A percentile compares a stretch with the other conserved stretches of the same genome.
These are phyloP conservation scores for Fusarium sp. DNA, from an alignment of 2,329 filamentous ascomycete genomes.

Conservation along the genomic window DNA sequence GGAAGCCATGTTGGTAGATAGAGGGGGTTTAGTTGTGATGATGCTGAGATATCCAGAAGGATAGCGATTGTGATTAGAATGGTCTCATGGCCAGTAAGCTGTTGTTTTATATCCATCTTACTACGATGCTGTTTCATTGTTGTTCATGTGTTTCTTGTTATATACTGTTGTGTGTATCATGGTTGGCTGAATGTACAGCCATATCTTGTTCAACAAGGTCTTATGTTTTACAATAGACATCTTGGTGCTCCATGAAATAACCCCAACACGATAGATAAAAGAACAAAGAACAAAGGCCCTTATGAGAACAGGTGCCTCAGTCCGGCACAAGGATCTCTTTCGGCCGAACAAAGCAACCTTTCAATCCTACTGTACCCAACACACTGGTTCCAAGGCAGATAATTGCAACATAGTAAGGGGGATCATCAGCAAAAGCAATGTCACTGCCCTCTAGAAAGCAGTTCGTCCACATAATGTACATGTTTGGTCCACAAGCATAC, in stretches of 20 bases:
- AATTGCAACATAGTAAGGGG: neutral
- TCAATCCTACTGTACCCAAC: neutral
- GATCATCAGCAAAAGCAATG: neutral
- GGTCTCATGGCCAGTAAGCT: too few species aligned
- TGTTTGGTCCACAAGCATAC: neutral
- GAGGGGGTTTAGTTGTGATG: neutral
- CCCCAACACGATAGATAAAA: neutral
- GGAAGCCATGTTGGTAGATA: conserved; percentile 5
- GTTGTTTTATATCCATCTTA: neutral
- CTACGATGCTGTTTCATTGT: neutral
- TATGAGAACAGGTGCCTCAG: neutral
- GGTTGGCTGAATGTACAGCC: neutral
- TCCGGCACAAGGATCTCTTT: neutral
- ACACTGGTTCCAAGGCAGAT: neutral
- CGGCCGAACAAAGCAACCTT: neutral
- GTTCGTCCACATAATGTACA: neutral
- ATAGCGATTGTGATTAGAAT: neutral
- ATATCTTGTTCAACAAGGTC: neutral
- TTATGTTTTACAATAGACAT: neutral
- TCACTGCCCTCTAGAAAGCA: neutral
- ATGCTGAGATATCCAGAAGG: neutral
- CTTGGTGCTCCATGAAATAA: neutral
- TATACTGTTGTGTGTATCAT: neutral
- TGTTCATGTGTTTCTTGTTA: neutral
- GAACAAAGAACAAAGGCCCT: neutral